phyloP scores from a whole-genome alignment of 129 eudicot genomes.

The Apium graveolens region DNA sequence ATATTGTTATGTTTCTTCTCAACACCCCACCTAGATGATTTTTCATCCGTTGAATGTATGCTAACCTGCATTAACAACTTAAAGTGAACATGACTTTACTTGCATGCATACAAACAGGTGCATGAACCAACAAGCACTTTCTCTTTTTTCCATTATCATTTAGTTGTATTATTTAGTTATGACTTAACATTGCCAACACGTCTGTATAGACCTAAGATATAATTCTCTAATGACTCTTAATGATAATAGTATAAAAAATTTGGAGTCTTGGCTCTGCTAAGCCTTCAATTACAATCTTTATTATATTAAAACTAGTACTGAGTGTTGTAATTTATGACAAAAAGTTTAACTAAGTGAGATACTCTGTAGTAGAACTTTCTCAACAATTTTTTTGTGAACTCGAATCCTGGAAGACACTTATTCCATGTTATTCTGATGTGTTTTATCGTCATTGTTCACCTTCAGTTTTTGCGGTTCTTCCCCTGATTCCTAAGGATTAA shows the following conservation, averaged over 20 bases:
- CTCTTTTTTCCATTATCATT: neutral
- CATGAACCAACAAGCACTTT: neutral
- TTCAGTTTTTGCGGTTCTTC: neutral
- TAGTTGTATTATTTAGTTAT: neutral
- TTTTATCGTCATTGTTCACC: neutral
- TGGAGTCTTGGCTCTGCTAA: neutral
- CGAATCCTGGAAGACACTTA: neutral
- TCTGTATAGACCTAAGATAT: neutral
- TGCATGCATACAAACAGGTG: conserved; percentile 11
- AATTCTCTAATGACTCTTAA: neutral
- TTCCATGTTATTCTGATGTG: neutral
- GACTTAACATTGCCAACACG: neutral
- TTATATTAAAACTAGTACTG: neutral
- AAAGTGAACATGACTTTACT: conserved; percentile 2
- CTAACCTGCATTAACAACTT: neutral
- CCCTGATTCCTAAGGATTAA: neutral
- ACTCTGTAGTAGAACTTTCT: neutral
- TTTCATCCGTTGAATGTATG: conserved; percentile 1
- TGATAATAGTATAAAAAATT: neutral
- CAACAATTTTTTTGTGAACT: neutral
- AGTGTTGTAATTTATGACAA: neutral
- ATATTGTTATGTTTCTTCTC: neutral
- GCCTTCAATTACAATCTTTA: too few species aligned
- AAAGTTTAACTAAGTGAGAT: neutral
- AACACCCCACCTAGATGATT: conserved; percentile 11